These are phyloP conservation scores for Hondaea fermentalgiana DNA, from an alignment of 108 stramenopile species.

Conservation along the genomic window DNA sequence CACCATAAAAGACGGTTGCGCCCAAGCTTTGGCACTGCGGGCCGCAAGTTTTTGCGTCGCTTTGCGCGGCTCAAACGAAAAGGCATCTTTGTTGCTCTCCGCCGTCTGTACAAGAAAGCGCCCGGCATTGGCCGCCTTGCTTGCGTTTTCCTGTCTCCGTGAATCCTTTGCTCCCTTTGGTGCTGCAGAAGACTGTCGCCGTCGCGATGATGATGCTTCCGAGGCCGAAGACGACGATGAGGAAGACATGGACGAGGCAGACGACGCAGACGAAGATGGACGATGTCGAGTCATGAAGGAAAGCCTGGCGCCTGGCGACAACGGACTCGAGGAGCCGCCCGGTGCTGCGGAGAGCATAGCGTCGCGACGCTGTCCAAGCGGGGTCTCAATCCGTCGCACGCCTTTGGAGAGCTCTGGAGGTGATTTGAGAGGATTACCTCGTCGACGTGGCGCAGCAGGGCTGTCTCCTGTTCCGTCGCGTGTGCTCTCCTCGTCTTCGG, in stretches of 20 bases:
- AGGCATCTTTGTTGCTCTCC: not conserved
- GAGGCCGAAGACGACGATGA: too few relatives aligned
- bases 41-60: not conserved
- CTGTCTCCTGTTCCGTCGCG: not conserved
- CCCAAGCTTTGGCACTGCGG: not conserved
- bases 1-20: not conserved
- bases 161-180: too few relatives aligned
- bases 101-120: not conserved
- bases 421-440: not conserved
- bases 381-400: not conserved
- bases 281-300: too few relatives aligned
- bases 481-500: constrained; percentile 1
- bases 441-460: not conserved
- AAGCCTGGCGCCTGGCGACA: not conserved
- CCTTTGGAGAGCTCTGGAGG: not conserved
- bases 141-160: too few relatives aligned
- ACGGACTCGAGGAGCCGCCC: not conserved
- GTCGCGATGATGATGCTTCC: too few relatives aligned
- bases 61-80: not conserved
- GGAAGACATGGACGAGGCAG: too few relatives aligned
- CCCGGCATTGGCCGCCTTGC: not conserved
- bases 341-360: not conserved
- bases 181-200: too few relatives aligned
- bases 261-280: too few relatives aligned
- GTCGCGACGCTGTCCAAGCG: not conserved